Base-by-base conservation (phyloP, 2,329 filamentous ascomycete genomes). In the Juglanconis juglandina region DNA sequence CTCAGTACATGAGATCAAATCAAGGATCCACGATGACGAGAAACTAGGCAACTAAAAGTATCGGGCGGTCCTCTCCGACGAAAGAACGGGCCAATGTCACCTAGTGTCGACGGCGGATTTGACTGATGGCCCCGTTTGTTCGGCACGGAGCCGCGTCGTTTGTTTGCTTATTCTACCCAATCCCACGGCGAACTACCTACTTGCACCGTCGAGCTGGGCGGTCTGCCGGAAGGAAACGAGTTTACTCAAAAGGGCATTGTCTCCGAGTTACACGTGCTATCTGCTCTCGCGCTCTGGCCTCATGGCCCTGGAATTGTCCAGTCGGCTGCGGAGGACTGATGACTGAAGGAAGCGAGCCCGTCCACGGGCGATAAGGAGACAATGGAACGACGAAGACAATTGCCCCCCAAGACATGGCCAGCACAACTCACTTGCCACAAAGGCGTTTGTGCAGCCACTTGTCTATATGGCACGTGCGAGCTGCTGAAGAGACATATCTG, bases 381-480 rank as follows among this genome's bases (percentile, higher is more conserved):
- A 50, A 33, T 41, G 24, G 24, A 24, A 24, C 24, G 24, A 24
- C 33, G 32, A 47, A 47, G 33, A 58, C 41, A 44, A 53, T 13
- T 24, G 13, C 17, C n/a, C n/a, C 24, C 30, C 49, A 58, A 58
- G 56, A 58, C 56, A 58, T 17, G n/a, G n/a, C 33, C 56, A 53
- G 56, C 41, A 30, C 49, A 52, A 46, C 33, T 53, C 14, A 39
- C 56, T 49, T 47, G 17, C 33, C 56, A 58, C 49, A 17, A 34
- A 17, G 41, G 39, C 50, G 49, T 58, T 53, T 44, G 48, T 46
- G 34, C 42, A 47, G 33, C 48, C 49, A 58, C 32, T 44, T 32
- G 33, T 24, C n/a, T 37, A n/a, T 30, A 42, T 32, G 30, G 47
- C 32, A 35, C n/a, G 14, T 32, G 9, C 17, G 34, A 39, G 13